These are phyloP conservation scores for Boletus bicolor DNA, from an alignment of 768 basidiomycete species.

Conservation along the genomic window DNA sequence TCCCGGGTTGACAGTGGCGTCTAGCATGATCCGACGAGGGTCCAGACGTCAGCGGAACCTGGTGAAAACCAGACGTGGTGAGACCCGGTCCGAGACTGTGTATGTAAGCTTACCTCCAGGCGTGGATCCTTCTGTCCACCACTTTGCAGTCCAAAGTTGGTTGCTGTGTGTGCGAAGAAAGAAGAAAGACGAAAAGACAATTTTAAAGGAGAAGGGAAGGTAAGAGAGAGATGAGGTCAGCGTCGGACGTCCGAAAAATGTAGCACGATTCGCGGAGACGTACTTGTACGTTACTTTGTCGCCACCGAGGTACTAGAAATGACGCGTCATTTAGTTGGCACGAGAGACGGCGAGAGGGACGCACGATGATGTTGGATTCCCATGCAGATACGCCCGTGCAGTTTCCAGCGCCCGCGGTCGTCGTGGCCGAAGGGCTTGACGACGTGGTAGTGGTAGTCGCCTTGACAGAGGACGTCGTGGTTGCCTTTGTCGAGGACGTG, in stretches of 20 bases:
- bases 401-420: conserved; percentile 24
- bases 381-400: conserved; percentile 46
- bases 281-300: conserved; percentile 40
- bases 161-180: not conserved
- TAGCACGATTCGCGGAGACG: conserved; percentile 3
- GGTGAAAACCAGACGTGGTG: not conserved
- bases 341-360: conserved; percentile 11
- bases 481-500: not conserved
- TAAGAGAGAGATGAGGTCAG: not conserved
- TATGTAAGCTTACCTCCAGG: conserved; percentile 2
- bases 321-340: not conserved
- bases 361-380: conserved; percentile 36
- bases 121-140: conserved; percentile 12
- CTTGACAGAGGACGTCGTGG: not conserved
- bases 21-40: conserved; percentile 15
- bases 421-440: not conserved
- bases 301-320: conserved; percentile 42
- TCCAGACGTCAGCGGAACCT: conserved; percentile 14
- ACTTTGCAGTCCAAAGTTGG: conserved; percentile 12
- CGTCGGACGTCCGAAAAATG: too few species aligned
- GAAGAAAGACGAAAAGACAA: too few species aligned
- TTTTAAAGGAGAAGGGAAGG: too few species aligned
- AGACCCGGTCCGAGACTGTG: not conserved
- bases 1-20: not conserved
- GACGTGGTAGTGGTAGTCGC: conserved; percentile 12